Evolutionary conservation across 1,139 yeast genomes (phyloP).

Genomic region (Pichia terricola): DNA sequence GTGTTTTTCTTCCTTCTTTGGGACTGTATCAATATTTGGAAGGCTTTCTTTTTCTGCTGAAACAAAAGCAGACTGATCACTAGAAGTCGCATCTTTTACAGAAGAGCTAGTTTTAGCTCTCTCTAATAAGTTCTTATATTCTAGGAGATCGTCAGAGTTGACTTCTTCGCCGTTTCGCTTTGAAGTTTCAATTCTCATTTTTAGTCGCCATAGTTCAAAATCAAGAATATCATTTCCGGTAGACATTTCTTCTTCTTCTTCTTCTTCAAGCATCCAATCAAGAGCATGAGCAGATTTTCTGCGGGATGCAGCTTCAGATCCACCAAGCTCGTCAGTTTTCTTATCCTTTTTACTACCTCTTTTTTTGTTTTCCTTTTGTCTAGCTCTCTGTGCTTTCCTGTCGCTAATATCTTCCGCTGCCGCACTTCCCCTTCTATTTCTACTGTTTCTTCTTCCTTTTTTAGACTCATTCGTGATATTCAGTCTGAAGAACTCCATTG

Average conservation of each 20-base stretch:
- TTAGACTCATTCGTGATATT: not conserved
- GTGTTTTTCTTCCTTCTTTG: not conserved
- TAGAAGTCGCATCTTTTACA: too few relatives aligned
- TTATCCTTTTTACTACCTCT: conserved; percentile 23
- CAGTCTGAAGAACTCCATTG: conserved; percentile 10
- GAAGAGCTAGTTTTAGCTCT: too few relatives aligned
- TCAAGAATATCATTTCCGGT: conserved; percentile 52
- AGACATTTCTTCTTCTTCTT: conserved; percentile 19
- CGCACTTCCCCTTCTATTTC: not conserved
- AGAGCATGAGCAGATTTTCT: conserved; percentile 35
- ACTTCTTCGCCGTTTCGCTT: conserved; percentile 39
- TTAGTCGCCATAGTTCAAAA: conserved; percentile 61
- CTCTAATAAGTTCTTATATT: too few relatives aligned
- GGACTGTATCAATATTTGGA: not conserved
- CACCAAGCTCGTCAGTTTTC: conserved; percentile 17
- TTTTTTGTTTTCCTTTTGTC: conserved; percentile 12
- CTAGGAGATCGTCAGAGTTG: conserved; percentile 22
- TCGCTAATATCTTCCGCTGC: conserved; percentile 4
- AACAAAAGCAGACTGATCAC: too few relatives aligned
- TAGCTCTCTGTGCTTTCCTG: conserved; percentile 12
- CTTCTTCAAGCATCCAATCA: conserved; percentile 41
- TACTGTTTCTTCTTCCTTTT: conserved; percentile 3
- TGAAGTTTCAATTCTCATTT: conserved; percentile 49
- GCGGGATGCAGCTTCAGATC: conserved; percentile 26
- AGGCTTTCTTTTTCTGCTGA: not conserved